These are phyloP conservation scores for Erodium chrysanthum DNA, from an alignment of 441 rosid species.

Conservation along the genomic window DNA sequence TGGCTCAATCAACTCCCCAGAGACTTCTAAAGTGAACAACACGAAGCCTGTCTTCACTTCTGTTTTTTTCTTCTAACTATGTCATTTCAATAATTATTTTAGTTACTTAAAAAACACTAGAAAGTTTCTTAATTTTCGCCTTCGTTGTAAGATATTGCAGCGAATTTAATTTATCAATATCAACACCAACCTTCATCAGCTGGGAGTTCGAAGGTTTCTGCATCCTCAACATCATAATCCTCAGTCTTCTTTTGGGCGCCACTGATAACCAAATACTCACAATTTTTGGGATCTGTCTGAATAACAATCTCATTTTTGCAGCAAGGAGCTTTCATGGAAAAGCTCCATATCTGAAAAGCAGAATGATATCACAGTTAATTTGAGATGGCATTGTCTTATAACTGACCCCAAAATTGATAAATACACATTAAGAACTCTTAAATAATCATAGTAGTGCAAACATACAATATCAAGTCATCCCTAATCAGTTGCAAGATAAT, in stretches of 20 bases:
- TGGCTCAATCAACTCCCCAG: background rate
- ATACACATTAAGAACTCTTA: background rate
- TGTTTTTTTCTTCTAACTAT: background rate
- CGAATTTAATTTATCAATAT: background rate
- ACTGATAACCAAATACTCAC: constrained; percentile 74
- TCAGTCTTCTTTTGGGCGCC: constrained; percentile 75
- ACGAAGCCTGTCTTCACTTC: background rate
- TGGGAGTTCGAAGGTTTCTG: constrained; percentile 81
- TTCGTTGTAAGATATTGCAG: background rate
- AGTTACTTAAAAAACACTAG: background rate
- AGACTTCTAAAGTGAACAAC: background rate
- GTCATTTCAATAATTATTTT: background rate
- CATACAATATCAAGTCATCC: background rate
- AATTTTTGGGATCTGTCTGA: constrained; percentile 86
- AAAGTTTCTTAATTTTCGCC: background rate
- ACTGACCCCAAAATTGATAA: background rate
- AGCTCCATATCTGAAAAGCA: constrained; percentile 73
- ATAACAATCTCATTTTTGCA: constrained; percentile 80
- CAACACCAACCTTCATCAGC: constrained; percentile 72
- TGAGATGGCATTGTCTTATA: background rate
- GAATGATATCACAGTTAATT: constrained; percentile 8
- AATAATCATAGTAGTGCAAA: constrained; percentile 8
- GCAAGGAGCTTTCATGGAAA: constrained; percentile 87
- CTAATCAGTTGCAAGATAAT: background rate
- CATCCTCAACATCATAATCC: constrained; percentile 79